A percentile compares a stretch with the other conserved stretches of the same genome.
Evolutionary conservation across 176 grass and related monocot genomes (phyloP).

Genomic region (Musa schizocarpa): DNA sequence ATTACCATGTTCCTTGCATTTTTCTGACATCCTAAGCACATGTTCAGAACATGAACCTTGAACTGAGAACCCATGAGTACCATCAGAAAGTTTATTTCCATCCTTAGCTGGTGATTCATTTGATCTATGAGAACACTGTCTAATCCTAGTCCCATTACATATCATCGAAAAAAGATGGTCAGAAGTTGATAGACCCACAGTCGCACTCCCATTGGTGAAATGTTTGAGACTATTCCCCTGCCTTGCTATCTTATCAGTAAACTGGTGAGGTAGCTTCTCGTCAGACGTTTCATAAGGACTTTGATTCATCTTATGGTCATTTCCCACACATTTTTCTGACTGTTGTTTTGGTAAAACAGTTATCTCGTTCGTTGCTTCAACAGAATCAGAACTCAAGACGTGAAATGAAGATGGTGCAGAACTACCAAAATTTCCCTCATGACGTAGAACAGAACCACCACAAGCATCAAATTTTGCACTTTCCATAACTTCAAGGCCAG

Average conservation of each 20-base stretch:
- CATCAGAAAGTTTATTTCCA: slow-evolving; percentile 25
- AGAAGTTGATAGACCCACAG: background rate
- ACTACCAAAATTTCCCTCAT: background rate
- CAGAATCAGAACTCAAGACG: background rate
- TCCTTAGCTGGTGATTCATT: background rate
- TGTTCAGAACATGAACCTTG: slow-evolving; percentile 30
- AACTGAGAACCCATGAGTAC: slow-evolving; percentile 21
- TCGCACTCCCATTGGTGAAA: too few relatives aligned
- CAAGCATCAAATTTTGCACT: background rate
- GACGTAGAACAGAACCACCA: background rate
- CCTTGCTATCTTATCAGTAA: slow-evolving; percentile 8
- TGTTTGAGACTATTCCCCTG: background rate
- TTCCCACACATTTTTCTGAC: slow-evolving; percentile 5
- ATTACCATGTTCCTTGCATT: slow-evolving; percentile 13
- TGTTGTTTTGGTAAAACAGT: slow-evolving; percentile 5
- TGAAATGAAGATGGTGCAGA: slow-evolving; percentile 4
- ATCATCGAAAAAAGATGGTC: background rate
- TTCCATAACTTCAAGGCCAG: background rate
- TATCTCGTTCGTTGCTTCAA: slow-evolving; percentile 20
- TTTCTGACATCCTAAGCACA: slow-evolving; percentile 38
- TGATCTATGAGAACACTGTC: slow-evolving; percentile 23
- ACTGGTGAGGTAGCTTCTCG: slow-evolving; percentile 18
- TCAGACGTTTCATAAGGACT: slow-evolving; percentile 10
- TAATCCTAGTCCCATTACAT: slow-evolving; percentile 5
- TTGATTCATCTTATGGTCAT: slow-evolving; percentile 10